phyloP scores from a whole-genome alignment of 345 rosid species.

The Ricinus communis region DNA sequence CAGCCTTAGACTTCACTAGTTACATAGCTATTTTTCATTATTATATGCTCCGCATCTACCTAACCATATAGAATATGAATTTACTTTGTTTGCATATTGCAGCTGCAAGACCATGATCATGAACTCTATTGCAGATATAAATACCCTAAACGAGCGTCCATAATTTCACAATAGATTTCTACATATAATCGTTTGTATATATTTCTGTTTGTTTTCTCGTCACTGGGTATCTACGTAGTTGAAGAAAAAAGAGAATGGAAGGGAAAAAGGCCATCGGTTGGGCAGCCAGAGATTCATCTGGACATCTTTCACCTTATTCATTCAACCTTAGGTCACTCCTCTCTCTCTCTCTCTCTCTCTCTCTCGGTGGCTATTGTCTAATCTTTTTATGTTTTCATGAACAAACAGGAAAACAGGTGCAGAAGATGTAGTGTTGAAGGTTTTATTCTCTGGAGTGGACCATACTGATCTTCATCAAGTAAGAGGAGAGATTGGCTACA shows the following conservation, averaged over 20 bases:
- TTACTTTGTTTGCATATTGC: background rate
- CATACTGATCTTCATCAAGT: slow-evolving; percentile 74
- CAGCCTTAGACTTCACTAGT: too few relatives aligned
- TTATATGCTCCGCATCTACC: too few relatives aligned
- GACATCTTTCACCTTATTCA: slow-evolving; percentile 60
- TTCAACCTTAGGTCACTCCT: slow-evolving; percentile 53
- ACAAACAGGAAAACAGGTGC: slow-evolving; percentile 58
- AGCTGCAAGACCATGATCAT: background rate
- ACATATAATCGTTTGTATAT: background rate
- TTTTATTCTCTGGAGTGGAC: slow-evolving; percentile 67
- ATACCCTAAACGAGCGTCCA: background rate
- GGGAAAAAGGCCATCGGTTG: slow-evolving; percentile 41
- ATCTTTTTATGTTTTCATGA: background rate
- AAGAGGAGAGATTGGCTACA: slow-evolving; percentile 59
- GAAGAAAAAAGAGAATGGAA: slow-evolving; percentile 5
- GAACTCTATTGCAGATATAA: background rate
- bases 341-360: background rate
- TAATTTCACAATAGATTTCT: background rate
- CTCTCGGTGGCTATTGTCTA: too few relatives aligned
- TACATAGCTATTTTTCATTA: background rate
- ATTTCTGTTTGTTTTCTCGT: background rate
- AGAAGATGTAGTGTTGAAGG: slow-evolving; percentile 62
- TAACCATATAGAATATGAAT: background rate
- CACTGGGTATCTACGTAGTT: background rate
- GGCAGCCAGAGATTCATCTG: slow-evolving; percentile 84